Percentiles rank a stretch among this genome's conserved stretches.
phyloP scores from a whole-genome alignment of 768 basidiomycete species.

The Kwoniella botswanensis region DNA sequence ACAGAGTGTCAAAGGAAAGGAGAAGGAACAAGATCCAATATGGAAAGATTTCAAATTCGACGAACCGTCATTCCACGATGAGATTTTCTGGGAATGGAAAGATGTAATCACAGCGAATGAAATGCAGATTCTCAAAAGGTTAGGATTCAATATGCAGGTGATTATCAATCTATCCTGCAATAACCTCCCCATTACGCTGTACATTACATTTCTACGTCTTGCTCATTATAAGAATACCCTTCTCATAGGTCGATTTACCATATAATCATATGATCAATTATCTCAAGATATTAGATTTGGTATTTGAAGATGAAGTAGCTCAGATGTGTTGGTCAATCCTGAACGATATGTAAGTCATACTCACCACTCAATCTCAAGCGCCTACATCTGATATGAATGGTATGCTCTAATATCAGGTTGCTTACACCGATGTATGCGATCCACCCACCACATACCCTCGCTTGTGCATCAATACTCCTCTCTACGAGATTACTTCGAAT shows the following conservation, averaged over 20 bases:
- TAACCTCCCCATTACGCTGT: no score
- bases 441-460: conserved; percentile 86
- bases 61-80: conserved; percentile 51
- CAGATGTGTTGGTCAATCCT: conserved; percentile 89
- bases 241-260: conserved; percentile 74
- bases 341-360: conserved; percentile 82
- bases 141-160: conserved; percentile 85
- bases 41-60: conserved; percentile 50
- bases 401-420: conserved; percentile 63
- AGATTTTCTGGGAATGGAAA: conserved; percentile 81
- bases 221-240: neutral
- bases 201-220: neutral
- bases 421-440: conserved; percentile 92
- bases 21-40: conserved; percentile 30
- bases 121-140: conserved; percentile 95
- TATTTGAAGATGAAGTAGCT: conserved; percentile 71
- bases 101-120: conserved; percentile 92
- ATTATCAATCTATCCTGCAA: conserved; percentile 3
- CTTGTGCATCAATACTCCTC: conserved; percentile 85
- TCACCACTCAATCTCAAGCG: no score
- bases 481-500: conserved; percentile 73
- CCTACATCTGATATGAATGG: no score
- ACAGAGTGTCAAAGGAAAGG: conserved; percentile 65
- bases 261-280: conserved; percentile 96
- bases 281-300: conserved; percentile 83